These are phyloP conservation scores for Coniferiporia sulphurascens DNA, from an alignment of 1,284 basidiomycete species.

Conservation along the genomic window DNA sequence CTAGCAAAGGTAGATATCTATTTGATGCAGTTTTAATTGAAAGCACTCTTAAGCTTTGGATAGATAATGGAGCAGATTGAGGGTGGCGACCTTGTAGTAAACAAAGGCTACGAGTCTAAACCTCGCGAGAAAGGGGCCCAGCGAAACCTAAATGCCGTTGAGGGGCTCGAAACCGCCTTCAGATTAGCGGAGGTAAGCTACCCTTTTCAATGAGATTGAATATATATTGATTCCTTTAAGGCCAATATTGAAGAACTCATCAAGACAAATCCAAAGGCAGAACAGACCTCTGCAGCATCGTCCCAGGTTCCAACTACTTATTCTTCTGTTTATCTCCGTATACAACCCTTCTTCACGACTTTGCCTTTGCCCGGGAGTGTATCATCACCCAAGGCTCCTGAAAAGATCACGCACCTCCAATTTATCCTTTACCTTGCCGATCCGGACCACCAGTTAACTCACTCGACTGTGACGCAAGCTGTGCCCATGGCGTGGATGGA, in stretches of 20 bases:
- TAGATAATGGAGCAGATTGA: constrained; percentile 93
- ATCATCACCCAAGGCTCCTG: constrained; percentile 20
- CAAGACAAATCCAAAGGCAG: constrained; percentile 48
- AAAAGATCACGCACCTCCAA: constrained; percentile 57
- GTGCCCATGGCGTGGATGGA: constrained; percentile 80
- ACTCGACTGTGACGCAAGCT: constrained; percentile 76
- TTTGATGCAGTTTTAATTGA: not conserved
- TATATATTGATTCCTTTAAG: constrained; percentile 33
- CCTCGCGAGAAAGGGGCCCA: constrained; percentile 48
- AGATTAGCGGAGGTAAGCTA: constrained; percentile 69
- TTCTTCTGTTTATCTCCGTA: constrained; percentile 88
- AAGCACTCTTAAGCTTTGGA: constrained; percentile 6
- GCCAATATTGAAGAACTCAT: constrained; percentile 77
- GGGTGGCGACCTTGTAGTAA: constrained; percentile 86
- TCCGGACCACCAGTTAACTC: constrained; percentile 71
- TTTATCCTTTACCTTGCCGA: constrained; percentile 84
- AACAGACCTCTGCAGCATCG: constrained; percentile 36
- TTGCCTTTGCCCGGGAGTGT: constrained; percentile 38
- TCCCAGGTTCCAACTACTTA: constrained; percentile 75
- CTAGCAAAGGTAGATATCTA: constrained; percentile 60
- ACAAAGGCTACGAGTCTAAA: constrained; percentile 72
- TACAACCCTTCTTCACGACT: constrained; percentile 80
- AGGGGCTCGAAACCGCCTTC: constrained; percentile 79
- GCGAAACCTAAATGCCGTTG: constrained; percentile 77
- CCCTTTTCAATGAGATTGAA: not conserved